A percentile compares a stretch with the other conserved stretches of the same genome.
Conservation (phyloP, 108 stramenopile genomes). For the Skeletonema costatum region DNA sequence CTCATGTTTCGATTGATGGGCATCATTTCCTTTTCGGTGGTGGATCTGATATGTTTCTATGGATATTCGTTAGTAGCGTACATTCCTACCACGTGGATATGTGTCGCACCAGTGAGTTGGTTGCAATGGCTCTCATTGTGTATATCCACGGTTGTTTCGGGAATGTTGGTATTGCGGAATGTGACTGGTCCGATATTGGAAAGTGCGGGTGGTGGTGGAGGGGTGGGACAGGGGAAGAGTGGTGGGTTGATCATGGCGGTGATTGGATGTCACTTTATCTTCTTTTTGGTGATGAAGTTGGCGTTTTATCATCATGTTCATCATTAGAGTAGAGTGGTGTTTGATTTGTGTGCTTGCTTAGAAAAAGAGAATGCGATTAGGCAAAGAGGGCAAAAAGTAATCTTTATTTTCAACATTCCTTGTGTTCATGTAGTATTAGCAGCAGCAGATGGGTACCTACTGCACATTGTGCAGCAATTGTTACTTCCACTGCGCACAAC, state of each 20-base stretch:
- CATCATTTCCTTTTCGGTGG: slow-evolving; percentile 49
- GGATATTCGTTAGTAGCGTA: slow-evolving; percentile 83
- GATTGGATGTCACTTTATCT: slow-evolving; percentile 69
- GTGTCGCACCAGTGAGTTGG: slow-evolving; percentile 55
- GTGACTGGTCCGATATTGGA: slow-evolving; percentile 61
- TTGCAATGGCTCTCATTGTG: slow-evolving; percentile 63
- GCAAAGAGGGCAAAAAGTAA: no score
- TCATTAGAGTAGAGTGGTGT: no score
- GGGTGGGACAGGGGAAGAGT: slow-evolving; percentile 40
- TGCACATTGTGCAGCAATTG: no score
- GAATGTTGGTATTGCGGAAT: slow-evolving; percentile 72
- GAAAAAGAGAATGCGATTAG: no score
- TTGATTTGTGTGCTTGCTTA: no score
- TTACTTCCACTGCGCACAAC: no score
- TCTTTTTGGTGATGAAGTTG: slow-evolving; percentile 74
- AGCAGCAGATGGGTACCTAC: no score
- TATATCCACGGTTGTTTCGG: slow-evolving; percentile 57
- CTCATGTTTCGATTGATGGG: slow-evolving; percentile 51
- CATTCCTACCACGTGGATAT: slow-evolving; percentile 61
- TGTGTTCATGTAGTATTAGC: no score
- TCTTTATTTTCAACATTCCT: no score
- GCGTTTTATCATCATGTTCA: slow-evolving; percentile 61
- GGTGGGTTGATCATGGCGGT: slow-evolving; percentile 67
- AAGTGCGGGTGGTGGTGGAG: slow-evolving; percentile 10
- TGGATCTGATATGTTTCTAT: slow-evolving; percentile 78